Base-by-base conservation (phyloP, 2,329 filamentous ascomycete species). In the Sporothrix sp. region DNA sequence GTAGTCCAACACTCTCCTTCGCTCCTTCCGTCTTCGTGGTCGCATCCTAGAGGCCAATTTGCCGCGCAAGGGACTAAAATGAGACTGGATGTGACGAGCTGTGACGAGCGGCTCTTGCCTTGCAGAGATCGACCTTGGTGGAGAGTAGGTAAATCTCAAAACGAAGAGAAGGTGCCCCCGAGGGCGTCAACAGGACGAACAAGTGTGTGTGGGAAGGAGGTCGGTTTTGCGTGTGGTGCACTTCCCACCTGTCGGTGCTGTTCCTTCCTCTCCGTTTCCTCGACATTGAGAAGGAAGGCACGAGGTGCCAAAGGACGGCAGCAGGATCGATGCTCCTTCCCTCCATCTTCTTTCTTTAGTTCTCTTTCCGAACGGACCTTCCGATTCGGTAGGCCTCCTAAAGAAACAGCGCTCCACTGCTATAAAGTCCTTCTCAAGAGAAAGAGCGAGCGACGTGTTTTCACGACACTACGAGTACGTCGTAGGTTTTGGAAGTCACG, bases 251-350 rank as follows among this genome's bases (percentile, higher is more conserved):
- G n/a, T n/a, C n/a, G n/a, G n/a, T n/a, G n/a, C n/a, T n/a, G n/a
- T n/a, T n/a, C n/a, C n/a, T n/a, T n/a, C n/a, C n/a, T n/a, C n/a
- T n/a, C n/a, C n/a, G n/a, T n/a, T n/a, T n/a, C n/a, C n/a, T n/a
- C n/a, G n/a, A n/a, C n/a, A n/a, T n/a, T 36, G 4, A 18, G n/a
- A 36, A 37, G 23, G 20, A 38, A 38, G 36, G 20, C 4, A 11
- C 18, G 36, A 21, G 14, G 36, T n/a, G n/a, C n/a, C n/a, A n/a
- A n/a, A n/a, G n/a, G n/a, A n/a, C n/a, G n/a, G n/a, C n/a, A n/a
- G n/a, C n/a, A n/a, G n/a, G n/a, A n/a, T n/a, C n/a, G n/a, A n/a
- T 42, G 10, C 39, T 30, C 39, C 39, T 42, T 30, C 39, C 39
- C 39, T 28, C 39, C 39, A 28, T 28, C 25, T 30, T 30, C 7